Evolutionary conservation across 306 rosid genomes (phyloP), one percentile per base, ranked within the genome.

Genomic region (Vigna unguiculata): DNA sequence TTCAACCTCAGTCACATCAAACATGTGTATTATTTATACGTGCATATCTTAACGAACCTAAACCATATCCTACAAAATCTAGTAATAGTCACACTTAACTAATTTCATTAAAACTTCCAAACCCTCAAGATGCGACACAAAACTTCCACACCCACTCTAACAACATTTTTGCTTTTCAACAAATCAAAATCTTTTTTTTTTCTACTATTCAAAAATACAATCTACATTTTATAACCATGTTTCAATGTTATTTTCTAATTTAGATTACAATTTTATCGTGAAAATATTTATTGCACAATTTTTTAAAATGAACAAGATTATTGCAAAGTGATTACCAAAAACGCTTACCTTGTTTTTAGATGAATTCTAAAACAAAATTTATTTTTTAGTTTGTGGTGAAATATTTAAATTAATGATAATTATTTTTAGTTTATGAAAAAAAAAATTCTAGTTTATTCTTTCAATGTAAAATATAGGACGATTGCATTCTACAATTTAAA

Each of bases 41-140:
- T 78, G 22, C 84, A 71, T 51, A 80, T 76, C 82, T 67, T 53
- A 74, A 78, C 71, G 20, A 74, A 64, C 75, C 87, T 48, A 76
- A 61, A 36, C 24, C 38, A 72, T 65, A 77, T 82, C 80, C 66
- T 46, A 47, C 10, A 58, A 65, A 22, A 83, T 78, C 74, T 46
- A 16, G 4, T 65, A 38, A n/a, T 65, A 10, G 22, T 69, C 54
- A 47, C 22, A 21, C 30, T 49, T 16, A 69, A 25, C 57, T 24
- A 41, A 64, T 57, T 40, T 66, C 28, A 22, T 16, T 78, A 2
- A 20, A 68, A 69, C 48, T 62, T 52, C 14, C 59, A 58, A 47
- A 67, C 41, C 30, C 80, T 21, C 24, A 41, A 75, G 11, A 17
- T 20, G 41, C 34, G 11, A 75, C 55, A 17, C 59, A 48, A 41